Evolutionary conservation across 2,329 filamentous ascomycete genomes (phyloP).

Genomic region (Colletotrichum acutatum): DNA sequence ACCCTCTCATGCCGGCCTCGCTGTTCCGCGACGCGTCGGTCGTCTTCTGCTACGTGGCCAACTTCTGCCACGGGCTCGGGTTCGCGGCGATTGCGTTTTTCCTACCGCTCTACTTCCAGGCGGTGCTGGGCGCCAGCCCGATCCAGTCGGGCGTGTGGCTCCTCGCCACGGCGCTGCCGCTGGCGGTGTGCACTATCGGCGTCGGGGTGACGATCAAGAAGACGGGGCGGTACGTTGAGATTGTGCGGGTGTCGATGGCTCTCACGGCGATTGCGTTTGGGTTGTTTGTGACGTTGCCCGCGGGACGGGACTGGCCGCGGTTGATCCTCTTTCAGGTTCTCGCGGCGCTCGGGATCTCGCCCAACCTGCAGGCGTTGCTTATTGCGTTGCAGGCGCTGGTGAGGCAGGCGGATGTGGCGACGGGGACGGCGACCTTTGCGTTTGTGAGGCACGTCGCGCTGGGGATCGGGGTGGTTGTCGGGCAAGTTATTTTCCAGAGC

Average conservation of each 20-base stretch:
- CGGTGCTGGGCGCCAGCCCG: conserved; percentile 74
- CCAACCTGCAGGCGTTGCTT: conserved; percentile 76
- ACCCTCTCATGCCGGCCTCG: conserved; percentile 80
- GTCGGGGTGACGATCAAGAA: conserved; percentile 69
- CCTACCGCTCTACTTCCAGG: conserved; percentile 87
- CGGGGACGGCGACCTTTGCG: conserved; percentile 73
- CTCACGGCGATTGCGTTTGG: conserved; percentile 74
- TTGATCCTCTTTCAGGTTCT: conserved; percentile 72
- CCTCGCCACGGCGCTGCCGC: conserved; percentile 74
- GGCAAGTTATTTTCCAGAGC: conserved; percentile 84
- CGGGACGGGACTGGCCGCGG: conserved; percentile 64
- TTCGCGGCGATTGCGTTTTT: conserved; percentile 86
- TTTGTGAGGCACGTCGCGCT: conserved; percentile 78
- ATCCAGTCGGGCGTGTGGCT: conserved; percentile 80
- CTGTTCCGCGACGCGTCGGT: conserved; percentile 77
- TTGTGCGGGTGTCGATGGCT: conserved; percentile 68
- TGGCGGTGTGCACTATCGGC: conserved; percentile 70
- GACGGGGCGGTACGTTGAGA: conserved; percentile 72
- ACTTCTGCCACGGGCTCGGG: conserved; percentile 79
- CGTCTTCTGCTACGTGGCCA: conserved; percentile 71
- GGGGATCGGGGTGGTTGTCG: conserved; percentile 75
- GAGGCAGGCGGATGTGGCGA: conserved; percentile 72
- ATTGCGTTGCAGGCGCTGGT: conserved; percentile 75
- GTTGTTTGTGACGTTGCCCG: conserved; percentile 69
- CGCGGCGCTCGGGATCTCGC: conserved; percentile 72